Base-by-base conservation (phyloP, 495 filamentous ascomycete species). In the Trichoderma erinaceum region DNA sequence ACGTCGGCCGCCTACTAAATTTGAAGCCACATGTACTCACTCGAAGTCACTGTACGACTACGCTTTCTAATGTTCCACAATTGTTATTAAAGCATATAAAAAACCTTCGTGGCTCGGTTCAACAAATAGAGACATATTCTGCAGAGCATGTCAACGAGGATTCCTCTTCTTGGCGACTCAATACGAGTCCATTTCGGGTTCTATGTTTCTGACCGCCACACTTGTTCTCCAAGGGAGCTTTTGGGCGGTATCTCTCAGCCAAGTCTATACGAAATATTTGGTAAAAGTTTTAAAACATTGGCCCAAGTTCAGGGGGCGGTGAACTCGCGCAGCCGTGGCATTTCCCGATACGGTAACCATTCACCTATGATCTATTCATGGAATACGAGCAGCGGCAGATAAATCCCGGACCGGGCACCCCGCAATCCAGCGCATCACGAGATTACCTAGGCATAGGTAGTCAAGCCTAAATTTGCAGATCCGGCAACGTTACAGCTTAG, bases 351-450 rank as follows among this genome's bases (percentile, higher is more conserved):
- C 5, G 25, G 56, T 21, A 32, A 32, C 56, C 56, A 13, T 61
- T 18, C 16, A 61, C 56, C 35, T 52, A 23, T 25, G 56, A 21
- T 61, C 25, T 61, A 61, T 61, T 61, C 56, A 12, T 29, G 25
- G 56, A 61, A 61, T 61, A 61, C 56, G 56, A 61, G 56, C 56
- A 0, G 56, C 56, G 56, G 56, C 11, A 32, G 56, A 61, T 32
- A 23, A 12, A 32, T 56, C 50, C 50, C 21, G 8, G 50, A 11
- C 50, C 10, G 21, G 50, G n/a, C 4, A 29, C 56, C 56, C 56
- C 56, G 29, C 56, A 32, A 13, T 21, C 11, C 12, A 32, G 4
- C 56, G 56, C 18, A 56, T 56, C n/a, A 56, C 4, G n/a, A 56
- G 50, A 21, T 56, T n/a, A 4, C 46, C n/a, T n/a, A 32, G 10